These are phyloP conservation scores for Lyophyllum semitale DNA, from an alignment of 768 basidiomycete genomes.

Conservation along the genomic window DNA sequence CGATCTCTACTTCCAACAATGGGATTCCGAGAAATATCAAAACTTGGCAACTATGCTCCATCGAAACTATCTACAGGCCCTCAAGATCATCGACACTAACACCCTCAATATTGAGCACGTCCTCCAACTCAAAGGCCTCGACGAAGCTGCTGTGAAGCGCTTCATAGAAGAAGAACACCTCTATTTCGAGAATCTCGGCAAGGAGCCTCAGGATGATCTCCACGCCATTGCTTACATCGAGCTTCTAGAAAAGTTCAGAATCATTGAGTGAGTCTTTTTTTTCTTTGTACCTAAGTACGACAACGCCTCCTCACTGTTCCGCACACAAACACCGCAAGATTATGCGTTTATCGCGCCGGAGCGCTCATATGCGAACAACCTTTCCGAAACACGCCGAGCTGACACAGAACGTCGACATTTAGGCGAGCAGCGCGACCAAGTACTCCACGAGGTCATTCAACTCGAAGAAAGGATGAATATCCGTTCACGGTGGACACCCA, in stretches of 20 bases:
- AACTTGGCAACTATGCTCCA: too few species aligned
- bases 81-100: too few species aligned
- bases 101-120: constrained; percentile 17
- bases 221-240: constrained; percentile 32
- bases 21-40: too few species aligned
- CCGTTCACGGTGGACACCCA: too few species aligned
- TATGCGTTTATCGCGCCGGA: too few species aligned
- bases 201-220: constrained; percentile 26
- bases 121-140: too few species aligned
- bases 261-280: constrained; percentile 9
- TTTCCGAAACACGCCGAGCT: not conserved
- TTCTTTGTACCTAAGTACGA: not conserved
- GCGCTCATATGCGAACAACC: not conserved
- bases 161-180: constrained; percentile 24
- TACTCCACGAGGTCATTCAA: too few species aligned
- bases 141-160: constrained; percentile 19
- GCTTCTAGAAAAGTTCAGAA: constrained; percentile 20
- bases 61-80: constrained; percentile 36
- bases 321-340: too few species aligned
- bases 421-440: not conserved
- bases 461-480: too few species aligned
- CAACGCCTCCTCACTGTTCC: not conserved
- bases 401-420: not conserved
- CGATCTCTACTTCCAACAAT: constrained; percentile 31
- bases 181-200: constrained; percentile 26